Conservation (phyloP, 371 early-diverging fungal species). For the Umbelopsis sp. region DNA sequence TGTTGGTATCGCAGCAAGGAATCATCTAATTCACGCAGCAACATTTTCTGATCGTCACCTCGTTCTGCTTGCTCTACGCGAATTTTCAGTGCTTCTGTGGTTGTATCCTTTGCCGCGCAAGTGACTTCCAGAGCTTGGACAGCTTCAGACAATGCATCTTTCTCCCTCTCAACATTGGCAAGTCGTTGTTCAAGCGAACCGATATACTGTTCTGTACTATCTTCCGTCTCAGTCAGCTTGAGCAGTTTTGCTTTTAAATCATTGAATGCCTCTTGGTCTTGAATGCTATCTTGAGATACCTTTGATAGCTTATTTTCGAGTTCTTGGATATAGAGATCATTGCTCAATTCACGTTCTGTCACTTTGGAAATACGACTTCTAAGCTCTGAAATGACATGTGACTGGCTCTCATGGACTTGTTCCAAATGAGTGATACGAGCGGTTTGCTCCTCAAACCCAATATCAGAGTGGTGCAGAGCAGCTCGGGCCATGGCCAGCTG, state of each 20-base stretch:
- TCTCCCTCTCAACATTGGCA: constrained; percentile 38
- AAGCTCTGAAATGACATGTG: constrained; percentile 39
- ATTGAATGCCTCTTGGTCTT: constrained; percentile 42
- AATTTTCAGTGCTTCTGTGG: constrained; percentile 19
- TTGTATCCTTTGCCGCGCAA: constrained; percentile 19
- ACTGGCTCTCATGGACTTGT: constrained; percentile 37
- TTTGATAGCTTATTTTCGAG: constrained; percentile 46
- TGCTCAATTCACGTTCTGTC: constrained; percentile 41
- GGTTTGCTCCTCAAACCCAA: constrained; percentile 55
- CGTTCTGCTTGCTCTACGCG: constrained; percentile 19
- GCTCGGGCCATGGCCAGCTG: constrained; percentile 60
- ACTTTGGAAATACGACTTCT: constrained; percentile 33
- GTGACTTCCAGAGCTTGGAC: constrained; percentile 31
- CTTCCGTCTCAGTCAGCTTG: constrained; percentile 49
- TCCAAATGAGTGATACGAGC: constrained; percentile 41
- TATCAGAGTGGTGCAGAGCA: constrained; percentile 54
- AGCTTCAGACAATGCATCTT: constrained; percentile 27
- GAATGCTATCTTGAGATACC: constrained; percentile 41
- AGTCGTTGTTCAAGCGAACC: constrained; percentile 46
- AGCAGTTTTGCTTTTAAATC: constrained; percentile 42
- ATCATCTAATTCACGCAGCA: constrained; percentile 38
- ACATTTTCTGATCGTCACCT: constrained; percentile 25
- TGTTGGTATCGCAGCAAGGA: constrained; percentile 44
- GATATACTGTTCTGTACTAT: constrained; percentile 54
- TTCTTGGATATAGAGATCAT: constrained; percentile 47